Evolutionary conservation across 192 early-diverging fungal species (phyloP), one percentile per base, ranked within the genome.

Genomic region (Rhizoclosmatium sp.): DNA sequence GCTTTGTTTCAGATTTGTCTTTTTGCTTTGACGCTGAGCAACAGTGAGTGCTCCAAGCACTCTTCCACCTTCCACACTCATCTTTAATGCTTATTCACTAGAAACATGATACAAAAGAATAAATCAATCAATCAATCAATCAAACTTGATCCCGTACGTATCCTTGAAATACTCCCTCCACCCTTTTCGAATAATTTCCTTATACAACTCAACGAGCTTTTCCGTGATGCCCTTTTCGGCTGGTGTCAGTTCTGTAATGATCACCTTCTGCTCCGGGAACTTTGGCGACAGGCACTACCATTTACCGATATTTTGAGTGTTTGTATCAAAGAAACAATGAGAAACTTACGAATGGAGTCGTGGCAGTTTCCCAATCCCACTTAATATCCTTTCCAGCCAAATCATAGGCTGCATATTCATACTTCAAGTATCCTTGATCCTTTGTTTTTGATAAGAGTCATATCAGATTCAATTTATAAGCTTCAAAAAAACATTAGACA

Each of bases 321-420:
- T 31, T 31, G 31, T 31, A 31, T 31, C 31, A 31, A 31, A 31
- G 31, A 31, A 31, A 31, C 31, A 31, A 31, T 31, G 31, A 31
- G 31, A 31, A 31, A 31, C 31, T 31, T 31, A 31, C 31, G 44
- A 84, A 84, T 68, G 83, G 83, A 19, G 47, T 74, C 12, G 76
- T 69, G 9, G 44, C 72, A 19, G 78, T 81, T 67, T 84, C 83
- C 83, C 83, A 84, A 4, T 81, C 80, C 83, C 83, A 84, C 61
- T 49, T 16, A 48, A 81, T 73, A 23, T 79, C 73, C 44, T 68
- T 44, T 4, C 60, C 78, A 19, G 73, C 61, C 31, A 54, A 16
- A 62, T 71, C 71, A 73, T 42, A 60, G 12, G 71, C 69, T 5
- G 48, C 47, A 74, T 73, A 65, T 16, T 72, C 62, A 19, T 65